Percentiles rank a stretch among this genome's conserved stretches.
These are phyloP conservation scores for Phalaenopsis hybrid DNA, from an alignment of 116 monocot species.

Conservation along the genomic window DNA sequence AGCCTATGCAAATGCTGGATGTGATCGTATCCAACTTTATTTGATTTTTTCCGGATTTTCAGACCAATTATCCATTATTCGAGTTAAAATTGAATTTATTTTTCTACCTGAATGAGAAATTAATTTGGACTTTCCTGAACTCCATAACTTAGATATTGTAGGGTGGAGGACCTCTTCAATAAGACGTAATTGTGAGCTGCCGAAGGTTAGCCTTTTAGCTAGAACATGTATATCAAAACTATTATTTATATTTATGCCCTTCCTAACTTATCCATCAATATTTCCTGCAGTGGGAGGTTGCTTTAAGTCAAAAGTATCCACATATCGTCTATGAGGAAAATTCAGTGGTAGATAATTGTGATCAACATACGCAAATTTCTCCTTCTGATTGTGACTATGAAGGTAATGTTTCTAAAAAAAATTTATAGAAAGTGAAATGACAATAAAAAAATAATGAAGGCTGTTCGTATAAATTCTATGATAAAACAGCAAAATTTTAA, in stretches of 20 bases:
- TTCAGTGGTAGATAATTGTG: conserved; percentile 22
- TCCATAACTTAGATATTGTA: conserved; percentile 55
- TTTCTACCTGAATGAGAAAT: no score
- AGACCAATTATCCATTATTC: no score
- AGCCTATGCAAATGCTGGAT: conserved; percentile 83
- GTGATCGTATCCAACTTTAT: conserved; percentile 73
- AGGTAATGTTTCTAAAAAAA: no score
- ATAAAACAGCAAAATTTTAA: no score
- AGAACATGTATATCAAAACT: conserved; percentile 16
- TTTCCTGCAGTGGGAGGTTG: conserved; percentile 36
- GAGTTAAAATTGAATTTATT: no score
- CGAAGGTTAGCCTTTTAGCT: conserved; percentile 20
- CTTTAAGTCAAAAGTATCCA: conserved; percentile 57
- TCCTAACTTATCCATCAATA: neutral
- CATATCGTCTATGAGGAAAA: conserved; percentile 68
- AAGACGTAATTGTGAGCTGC: conserved; percentile 65
- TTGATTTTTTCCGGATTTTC: no score
- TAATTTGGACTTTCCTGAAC: conserved; percentile 10
- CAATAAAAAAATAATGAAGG: no score
- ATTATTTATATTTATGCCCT: neutral
- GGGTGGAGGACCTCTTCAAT: conserved; percentile 97
- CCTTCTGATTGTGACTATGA: no score
- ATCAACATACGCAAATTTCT: conserved; percentile 13
- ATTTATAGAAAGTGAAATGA: no score
- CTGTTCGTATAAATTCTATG: no score